Evolutionary conservation across 1,284 basidiomycete species (phyloP).

Genomic region (Coniophora puteana): DNA sequence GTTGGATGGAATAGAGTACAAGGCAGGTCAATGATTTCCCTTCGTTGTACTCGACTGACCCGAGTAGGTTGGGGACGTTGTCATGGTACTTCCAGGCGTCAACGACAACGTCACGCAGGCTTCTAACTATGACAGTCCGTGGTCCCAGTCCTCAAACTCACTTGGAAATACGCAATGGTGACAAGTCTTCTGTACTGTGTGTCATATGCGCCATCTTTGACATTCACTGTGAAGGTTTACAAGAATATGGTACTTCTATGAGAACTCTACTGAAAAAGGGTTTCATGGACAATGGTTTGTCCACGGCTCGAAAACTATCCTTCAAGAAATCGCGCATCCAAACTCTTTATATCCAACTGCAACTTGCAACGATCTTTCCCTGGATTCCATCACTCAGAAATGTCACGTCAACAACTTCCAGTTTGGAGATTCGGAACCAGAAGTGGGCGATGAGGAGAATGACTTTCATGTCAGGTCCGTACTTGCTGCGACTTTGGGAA

Average conservation of each 20-base stretch:
- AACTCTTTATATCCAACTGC: constrained; percentile 51
- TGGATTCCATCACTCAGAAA: constrained; percentile 52
- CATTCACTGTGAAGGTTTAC: constrained; percentile 47
- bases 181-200: too few species aligned
- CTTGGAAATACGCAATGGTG: constrained; percentile 58
- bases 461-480: constrained; percentile 53
- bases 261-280: constrained; percentile 37
- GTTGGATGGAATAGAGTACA: constrained; percentile 19
- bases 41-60: constrained; percentile 41
- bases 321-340: constrained; percentile 63
- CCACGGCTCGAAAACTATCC: constrained; percentile 60
- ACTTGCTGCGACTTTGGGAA: constrained; percentile 7
- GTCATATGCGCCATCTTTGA: constrained; percentile 4
- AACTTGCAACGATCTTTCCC: constrained; percentile 45
- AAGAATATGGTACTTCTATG: constrained; percentile 56
- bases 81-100: constrained; percentile 53
- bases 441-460: constrained; percentile 39
- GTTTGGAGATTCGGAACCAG: constrained; percentile 38
- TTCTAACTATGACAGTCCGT: constrained; percentile 30
- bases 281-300: constrained; percentile 66
- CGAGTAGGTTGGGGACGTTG: constrained; percentile 55
- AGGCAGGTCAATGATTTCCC: constrained; percentile 18
- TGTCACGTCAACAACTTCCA: constrained; percentile 44
- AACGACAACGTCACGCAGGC: constrained; percentile 38
- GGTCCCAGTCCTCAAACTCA: constrained; percentile 36